Percentiles rank a stretch among this genome's conserved stretches.
phyloP scores from a whole-genome alignment of 768 basidiomycete genomes.

The Butyriboletus loyo region DNA sequence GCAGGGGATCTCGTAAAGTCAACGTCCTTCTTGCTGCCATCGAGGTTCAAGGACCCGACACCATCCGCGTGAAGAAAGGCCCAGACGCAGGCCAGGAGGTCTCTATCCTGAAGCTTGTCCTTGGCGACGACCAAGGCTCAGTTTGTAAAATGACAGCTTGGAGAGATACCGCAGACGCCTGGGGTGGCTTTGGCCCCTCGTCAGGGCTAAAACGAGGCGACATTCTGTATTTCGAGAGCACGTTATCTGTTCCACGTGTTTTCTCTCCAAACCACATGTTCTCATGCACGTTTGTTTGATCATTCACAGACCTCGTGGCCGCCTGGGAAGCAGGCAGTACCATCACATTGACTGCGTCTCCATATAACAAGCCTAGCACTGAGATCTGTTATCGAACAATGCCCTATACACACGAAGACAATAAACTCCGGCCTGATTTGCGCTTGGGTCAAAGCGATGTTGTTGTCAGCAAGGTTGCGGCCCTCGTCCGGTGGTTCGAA shows the following conservation, averaged over 20 bases:
- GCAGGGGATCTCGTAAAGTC: conserved; percentile 47
- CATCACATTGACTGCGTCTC: conserved; percentile 62
- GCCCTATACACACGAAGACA: conserved; percentile 60
- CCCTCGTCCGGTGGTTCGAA: conserved; percentile 70
- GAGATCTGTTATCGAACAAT: conserved; percentile 80
- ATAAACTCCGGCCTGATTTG: conserved; percentile 65
- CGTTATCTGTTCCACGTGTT: conserved; percentile 25
- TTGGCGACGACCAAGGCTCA: conserved; percentile 68
- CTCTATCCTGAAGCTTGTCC: conserved; percentile 62
- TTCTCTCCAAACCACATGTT: conserved; percentile 9
- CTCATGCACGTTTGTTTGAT: conserved; percentile 17
- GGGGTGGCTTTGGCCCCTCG: conserved; percentile 50
- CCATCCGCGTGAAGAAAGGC: conserved; percentile 65
- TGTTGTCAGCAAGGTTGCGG: conserved; percentile 62
- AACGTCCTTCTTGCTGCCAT: conserved; percentile 62
- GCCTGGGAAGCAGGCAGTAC: conserved; percentile 43
- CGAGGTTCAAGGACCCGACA: conserved; percentile 76
- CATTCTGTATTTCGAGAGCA: conserved; percentile 67
- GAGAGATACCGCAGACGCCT: conserved; percentile 70
- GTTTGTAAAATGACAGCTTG: conserved; percentile 76
- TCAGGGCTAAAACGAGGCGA: conserved; percentile 64
- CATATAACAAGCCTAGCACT: conserved; percentile 55
- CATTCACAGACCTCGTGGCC: conserved; percentile 49
- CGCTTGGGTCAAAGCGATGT: conserved; percentile 68
- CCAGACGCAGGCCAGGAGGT: conserved; percentile 68